Percentiles rank a stretch among this genome's conserved stretches.
Evolutionary conservation across 164 flowering plant species (phyloP).

Genomic region (Nelumbo lutea): DNA sequence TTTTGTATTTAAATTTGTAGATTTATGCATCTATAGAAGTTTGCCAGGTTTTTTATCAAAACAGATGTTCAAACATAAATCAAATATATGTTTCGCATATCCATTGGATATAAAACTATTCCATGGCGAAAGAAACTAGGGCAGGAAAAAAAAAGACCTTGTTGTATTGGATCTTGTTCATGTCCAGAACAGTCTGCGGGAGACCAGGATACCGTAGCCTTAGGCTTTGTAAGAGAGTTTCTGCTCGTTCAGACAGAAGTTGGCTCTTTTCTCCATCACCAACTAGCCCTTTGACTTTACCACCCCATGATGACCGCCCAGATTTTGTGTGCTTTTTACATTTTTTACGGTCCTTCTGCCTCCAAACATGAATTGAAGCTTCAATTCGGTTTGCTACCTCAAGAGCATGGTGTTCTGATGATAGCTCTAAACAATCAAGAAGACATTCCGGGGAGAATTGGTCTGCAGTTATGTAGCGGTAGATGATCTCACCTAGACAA

Average conservation of each 20-base stretch:
- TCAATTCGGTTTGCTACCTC: slow-evolving; percentile 72
- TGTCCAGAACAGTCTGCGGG: slow-evolving; percentile 71
- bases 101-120: too few species aligned
- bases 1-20: too few species aligned
- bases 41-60: too few species aligned
- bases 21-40: too few species aligned
- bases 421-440: slow-evolving; percentile 56
- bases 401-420: slow-evolving; percentile 56
- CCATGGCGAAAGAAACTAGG: too few species aligned
- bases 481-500: slow-evolving; percentile 65
- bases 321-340: slow-evolving; percentile 21
- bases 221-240: slow-evolving; percentile 50
- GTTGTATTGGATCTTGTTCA: slow-evolving; percentile 73
- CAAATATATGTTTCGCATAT: too few species aligned
- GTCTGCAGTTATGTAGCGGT: slow-evolving; percentile 53
- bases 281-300: slow-evolving; percentile 54
- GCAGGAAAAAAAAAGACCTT: slow-evolving; percentile 34
- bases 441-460: slow-evolving; percentile 65
- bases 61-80: too few species aligned
- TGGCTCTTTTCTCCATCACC: slow-evolving; percentile 40
- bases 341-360: slow-evolving; percentile 35
- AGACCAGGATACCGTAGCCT: slow-evolving; percentile 68
- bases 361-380: slow-evolving; percentile 66
- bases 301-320: slow-evolving; percentile 49
- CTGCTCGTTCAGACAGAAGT: slow-evolving; percentile 56